Evolutionary conservation across 176 grass and related monocot species (phyloP).

Genomic region (Zizania latifolia): DNA sequence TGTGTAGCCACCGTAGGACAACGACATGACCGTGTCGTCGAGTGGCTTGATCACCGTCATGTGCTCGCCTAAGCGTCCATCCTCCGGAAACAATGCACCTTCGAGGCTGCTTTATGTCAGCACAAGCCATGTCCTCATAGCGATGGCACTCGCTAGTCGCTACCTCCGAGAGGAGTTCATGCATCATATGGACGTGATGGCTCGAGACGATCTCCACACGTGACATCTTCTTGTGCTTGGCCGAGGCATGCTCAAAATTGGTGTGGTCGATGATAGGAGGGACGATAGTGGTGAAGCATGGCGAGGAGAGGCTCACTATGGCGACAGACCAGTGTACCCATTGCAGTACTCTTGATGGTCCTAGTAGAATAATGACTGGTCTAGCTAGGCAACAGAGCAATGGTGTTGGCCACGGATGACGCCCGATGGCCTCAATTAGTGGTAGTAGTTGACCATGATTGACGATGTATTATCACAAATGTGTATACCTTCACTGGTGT

Average conservation of each 20-base stretch:
- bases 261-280: neutral
- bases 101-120: slow-evolving; percentile 38
- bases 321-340: slow-evolving; percentile 30
- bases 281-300: slow-evolving; percentile 45
- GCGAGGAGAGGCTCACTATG: slow-evolving; percentile 48
- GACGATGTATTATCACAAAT: too few relatives aligned
- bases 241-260: neutral
- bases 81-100: slow-evolving; percentile 45
- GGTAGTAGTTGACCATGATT: slow-evolving; percentile 42
- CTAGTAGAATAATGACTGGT: slow-evolving; percentile 19
- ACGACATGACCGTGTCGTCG: slow-evolving; percentile 19
- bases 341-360: slow-evolving; percentile 26
- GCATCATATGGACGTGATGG: slow-evolving; percentile 34
- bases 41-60: slow-evolving; percentile 71
- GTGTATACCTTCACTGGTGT: slow-evolving; percentile 11
- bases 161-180: slow-evolving; percentile 60
- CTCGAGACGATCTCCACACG: slow-evolving; percentile 49
- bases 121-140: slow-evolving; percentile 45
- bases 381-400: slow-evolving; percentile 48
- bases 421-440: slow-evolving; percentile 45
- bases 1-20: neutral
- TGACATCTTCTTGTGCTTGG: slow-evolving; percentile 29
- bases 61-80: slow-evolving; percentile 41
- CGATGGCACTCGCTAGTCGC: slow-evolving; percentile 48
- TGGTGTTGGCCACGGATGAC: slow-evolving; percentile 36